A percentile compares a stretch with the other conserved stretches of the same genome.
These are phyloP conservation scores for Cyberlindnera subsufficiens DNA, from an alignment of 805 yeast species.

Conservation along the genomic window DNA sequence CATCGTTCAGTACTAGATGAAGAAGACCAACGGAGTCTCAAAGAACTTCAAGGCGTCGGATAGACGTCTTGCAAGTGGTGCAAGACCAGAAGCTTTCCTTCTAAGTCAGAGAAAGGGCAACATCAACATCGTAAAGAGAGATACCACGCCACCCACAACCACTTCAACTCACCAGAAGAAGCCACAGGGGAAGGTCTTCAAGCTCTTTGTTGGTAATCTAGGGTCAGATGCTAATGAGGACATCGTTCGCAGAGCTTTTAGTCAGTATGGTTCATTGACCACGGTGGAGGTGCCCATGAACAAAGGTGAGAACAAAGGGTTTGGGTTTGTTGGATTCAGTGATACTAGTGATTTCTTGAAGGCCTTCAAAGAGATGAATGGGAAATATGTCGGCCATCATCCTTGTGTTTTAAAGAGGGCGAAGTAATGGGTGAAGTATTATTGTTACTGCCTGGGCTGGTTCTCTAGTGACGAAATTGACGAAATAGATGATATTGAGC, in stretches of 20 bases:
- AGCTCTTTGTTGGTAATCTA: slow-evolving; percentile 70
- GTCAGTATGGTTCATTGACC: slow-evolving; percentile 43
- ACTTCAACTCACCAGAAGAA: background rate
- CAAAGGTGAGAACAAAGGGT: slow-evolving; percentile 47
- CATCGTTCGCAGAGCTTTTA: slow-evolving; percentile 48
- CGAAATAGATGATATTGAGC: slow-evolving; percentile 10
- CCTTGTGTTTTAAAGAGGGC: slow-evolving; percentile 70
- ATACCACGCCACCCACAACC: slow-evolving; percentile 9
- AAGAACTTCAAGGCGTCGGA: slow-evolving; percentile 38
- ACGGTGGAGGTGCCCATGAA: slow-evolving; percentile 53
- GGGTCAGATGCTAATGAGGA: slow-evolving; percentile 63
- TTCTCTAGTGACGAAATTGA: too few relatives aligned
- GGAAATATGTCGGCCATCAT: slow-evolving; percentile 67
- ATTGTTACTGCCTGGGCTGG: background rate
- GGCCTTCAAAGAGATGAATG: slow-evolving; percentile 73
- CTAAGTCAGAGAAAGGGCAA: slow-evolving; percentile 23
- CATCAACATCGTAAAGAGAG: slow-evolving; percentile 5
- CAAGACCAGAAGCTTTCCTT: slow-evolving; percentile 38
- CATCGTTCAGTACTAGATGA: slow-evolving; percentile 6
- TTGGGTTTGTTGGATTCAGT: slow-evolving; percentile 66
- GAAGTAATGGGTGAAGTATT: slow-evolving; percentile 14
- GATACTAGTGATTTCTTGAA: slow-evolving; percentile 59
- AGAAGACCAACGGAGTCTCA: slow-evolving; percentile 7
- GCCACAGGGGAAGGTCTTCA: slow-evolving; percentile 32
- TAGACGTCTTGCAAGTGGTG: slow-evolving; percentile 47